A percentile compares a stretch with the other conserved stretches of the same genome.
phyloP scores from a whole-genome alignment of 331 rosid species.

The Arachis monticola region DNA sequence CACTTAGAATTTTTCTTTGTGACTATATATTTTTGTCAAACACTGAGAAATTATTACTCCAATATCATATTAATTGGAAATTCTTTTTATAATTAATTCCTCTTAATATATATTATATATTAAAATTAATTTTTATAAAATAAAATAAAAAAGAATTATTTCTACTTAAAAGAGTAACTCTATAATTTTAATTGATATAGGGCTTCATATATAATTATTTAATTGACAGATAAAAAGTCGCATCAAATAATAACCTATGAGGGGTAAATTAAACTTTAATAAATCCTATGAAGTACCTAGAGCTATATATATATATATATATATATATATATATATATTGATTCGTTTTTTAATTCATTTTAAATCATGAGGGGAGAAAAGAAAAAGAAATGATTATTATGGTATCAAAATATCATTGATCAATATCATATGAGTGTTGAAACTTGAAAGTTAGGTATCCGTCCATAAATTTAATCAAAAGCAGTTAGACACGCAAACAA shows the following conservation, averaged over 20 bases:
- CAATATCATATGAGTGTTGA: constrained; percentile 13
- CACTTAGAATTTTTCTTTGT: neutral
- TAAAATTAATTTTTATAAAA: neutral
- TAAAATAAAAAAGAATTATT: neutral
- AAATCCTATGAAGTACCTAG: too few relatives aligned
- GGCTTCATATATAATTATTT: too few relatives aligned
- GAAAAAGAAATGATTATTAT: neutral
- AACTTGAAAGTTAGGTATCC: constrained; percentile 39
- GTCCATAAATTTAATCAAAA: constrained; percentile 38
- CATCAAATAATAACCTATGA: too few relatives aligned
- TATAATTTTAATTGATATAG: too few relatives aligned
- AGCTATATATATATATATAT: too few relatives aligned
- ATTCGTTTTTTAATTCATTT: neutral
- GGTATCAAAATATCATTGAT: neutral
- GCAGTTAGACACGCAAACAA: constrained; percentile 37
- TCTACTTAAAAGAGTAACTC: too few relatives aligned
- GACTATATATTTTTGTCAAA: neutral
- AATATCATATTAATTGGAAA: neutral
- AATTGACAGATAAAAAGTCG: too few relatives aligned
- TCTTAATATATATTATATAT: neutral
- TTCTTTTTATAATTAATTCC: neutral
- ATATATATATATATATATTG: neutral
- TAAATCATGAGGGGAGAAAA: neutral
- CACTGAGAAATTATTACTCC: neutral
- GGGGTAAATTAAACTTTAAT: too few relatives aligned